Base-by-base conservation (phyloP, 106 monocot species). In the Dendrobium huoshanense region DNA sequence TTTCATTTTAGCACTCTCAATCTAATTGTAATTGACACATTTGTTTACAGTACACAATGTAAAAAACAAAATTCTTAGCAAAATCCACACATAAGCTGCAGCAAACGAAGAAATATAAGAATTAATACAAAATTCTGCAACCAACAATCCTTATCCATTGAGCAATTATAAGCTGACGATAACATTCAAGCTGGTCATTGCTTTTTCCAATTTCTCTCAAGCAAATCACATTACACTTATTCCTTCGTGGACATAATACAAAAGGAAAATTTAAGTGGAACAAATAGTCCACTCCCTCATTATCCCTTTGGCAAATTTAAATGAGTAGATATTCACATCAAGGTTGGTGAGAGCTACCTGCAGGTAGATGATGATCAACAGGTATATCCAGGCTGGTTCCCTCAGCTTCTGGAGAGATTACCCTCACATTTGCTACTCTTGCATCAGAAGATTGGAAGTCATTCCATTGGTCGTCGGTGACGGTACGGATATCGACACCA, bases 391-490 rank as follows among this genome's bases (percentile, higher is more conserved):
- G 79, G 84, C 91, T 90, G 78, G 79, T 87, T 70, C 84, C 84
- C 16, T 93, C 92, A 67, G 84, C 81, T 80, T 95, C 89, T 16
- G 91, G 83, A 18, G 89, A 82, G 45, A 98, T 88, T 77, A 95
- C 95, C 78, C 92, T 86, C 1, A 98, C 91, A 86, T 98, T 91
- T 19, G 89, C 86, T 65, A 89, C 78, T 55, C 91, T 87, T 22
- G 83, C 84, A 70, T 86, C 81, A 1, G 82, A 75, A 9, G 92
- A 85, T 48, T 77, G 92, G 55, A 92, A 80, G 65, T 87, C 80
- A 7, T 55, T 83, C 95, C 95, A 95, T 48, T 86, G 92, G 16
- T 51, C 76, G 77, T 91, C 89, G 24, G 85, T 84, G 16, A 90
- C 79, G 6, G 84, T 81, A 41, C 77, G 90, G 40, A 92, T 88